A percentile compares a stretch with the other conserved stretches of the same genome.
These are phyloP conservation scores for Ophiocytium majus DNA, from an alignment of 352 stramenopile genomes.

Conservation along the genomic window DNA sequence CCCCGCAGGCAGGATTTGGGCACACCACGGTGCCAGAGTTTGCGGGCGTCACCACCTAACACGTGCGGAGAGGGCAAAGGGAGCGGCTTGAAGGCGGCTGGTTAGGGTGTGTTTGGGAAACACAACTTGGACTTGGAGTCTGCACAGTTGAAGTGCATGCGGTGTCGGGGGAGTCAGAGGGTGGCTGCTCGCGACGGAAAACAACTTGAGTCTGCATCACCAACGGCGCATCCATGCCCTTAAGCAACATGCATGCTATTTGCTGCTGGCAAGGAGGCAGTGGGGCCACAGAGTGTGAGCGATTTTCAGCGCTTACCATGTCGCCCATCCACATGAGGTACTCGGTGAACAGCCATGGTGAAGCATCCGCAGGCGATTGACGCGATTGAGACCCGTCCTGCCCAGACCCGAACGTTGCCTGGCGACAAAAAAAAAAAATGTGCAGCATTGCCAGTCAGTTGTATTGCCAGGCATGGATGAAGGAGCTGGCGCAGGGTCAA, in stretches of 20 bases:
- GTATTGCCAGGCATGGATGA: background rate
- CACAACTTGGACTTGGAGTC: background rate
- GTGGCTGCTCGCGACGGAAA: too few relatives aligned
- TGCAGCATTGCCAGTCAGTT: background rate
- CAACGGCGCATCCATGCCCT: too few relatives aligned
- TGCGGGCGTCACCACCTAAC: background rate
- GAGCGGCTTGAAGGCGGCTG: background rate
- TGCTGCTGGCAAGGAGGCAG: background rate
- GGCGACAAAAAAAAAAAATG: background rate
- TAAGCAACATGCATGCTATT: background rate
- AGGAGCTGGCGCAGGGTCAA: background rate
- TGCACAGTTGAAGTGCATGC: background rate
- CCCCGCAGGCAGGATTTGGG: background rate
- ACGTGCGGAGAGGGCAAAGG: background rate
- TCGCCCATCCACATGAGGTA: conserved; percentile 21
- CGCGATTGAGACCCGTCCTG: background rate
- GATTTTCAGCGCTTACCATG: conserved; percentile 1
- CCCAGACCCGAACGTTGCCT: background rate
- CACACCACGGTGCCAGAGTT: background rate
- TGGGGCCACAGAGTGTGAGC: too few relatives aligned
- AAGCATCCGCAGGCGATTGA: background rate
- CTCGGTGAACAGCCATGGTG: background rate
- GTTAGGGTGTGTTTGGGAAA: background rate
- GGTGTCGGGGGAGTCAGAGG: background rate
- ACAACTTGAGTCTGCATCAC: too few relatives aligned